A percentile compares a stretch with the other conserved stretches of the same genome.
phyloP scores from a whole-genome alignment of 176 grass and related monocot species.

The Avena sativa region DNA sequence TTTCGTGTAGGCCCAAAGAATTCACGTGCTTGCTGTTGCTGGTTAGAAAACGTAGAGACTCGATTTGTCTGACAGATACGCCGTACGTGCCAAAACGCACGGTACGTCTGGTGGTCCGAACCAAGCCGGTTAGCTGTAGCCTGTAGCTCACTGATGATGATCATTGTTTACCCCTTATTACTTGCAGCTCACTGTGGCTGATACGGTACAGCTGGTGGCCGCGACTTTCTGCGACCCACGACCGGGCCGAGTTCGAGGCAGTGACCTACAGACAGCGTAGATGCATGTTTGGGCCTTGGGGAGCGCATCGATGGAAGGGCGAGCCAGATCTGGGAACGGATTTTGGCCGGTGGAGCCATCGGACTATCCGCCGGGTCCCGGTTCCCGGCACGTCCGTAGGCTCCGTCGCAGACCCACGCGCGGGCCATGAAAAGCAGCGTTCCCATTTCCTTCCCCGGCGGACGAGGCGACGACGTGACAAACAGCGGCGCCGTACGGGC shows the following conservation, averaged over 20 bases:
- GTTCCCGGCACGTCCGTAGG: neutral
- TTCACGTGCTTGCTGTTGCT: neutral
- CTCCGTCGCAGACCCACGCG: no score
- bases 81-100: neutral
- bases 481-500: neutral
- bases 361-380: neutral
- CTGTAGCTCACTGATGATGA: no score
- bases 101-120: neutral
- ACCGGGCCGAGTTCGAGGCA: neutral
- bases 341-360: conserved; percentile 27
- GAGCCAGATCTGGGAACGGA: conserved; percentile 18
- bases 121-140: no score
- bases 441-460: neutral
- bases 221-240: neutral
- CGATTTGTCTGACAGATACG: neutral
- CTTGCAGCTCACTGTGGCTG: no score
- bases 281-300: conserved; percentile 43
- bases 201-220: neutral
- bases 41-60: neutral
- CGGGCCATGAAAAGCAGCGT: neutral
- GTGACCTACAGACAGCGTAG: neutral
- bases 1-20: neutral
- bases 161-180: no score
- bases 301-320: neutral
- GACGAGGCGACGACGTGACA: neutral